A percentile compares a stretch with the other conserved stretches of the same genome.
Evolutionary conservation across 2,329 filamentous ascomycete genomes (phyloP).

Genomic region (Pseudogymnoascus sp.): DNA sequence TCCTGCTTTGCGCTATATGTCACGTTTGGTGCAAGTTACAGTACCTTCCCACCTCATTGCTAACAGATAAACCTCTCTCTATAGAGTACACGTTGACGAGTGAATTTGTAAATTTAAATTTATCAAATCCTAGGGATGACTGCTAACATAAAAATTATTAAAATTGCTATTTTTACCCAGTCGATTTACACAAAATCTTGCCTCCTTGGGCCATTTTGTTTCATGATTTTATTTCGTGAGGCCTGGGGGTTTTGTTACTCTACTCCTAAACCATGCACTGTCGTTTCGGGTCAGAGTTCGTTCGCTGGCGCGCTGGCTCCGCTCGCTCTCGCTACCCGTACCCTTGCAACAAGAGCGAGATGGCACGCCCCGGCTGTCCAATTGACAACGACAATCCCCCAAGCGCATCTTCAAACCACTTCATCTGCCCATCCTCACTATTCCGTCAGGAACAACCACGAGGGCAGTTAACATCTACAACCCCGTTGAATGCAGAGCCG

Average conservation of each 20-base stretch:
- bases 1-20: not conserved
- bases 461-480: conserved; percentile 3
- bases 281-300: conserved; percentile 8
- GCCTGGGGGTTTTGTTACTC: not conserved
- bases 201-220: not conserved
- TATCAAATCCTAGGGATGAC: not conserved
- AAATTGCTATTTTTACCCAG: not conserved
- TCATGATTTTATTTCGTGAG: conserved; percentile 1
- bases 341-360: conserved; percentile 7
- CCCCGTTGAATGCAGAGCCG: conserved; percentile 1
- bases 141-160: not conserved
- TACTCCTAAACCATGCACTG: not conserved
- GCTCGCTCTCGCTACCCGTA: conserved; percentile 3
- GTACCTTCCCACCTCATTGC: too few relatives aligned
- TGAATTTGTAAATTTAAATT: not conserved
- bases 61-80: too few relatives aligned
- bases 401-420: conserved; percentile 8
- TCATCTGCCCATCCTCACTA: conserved; percentile 8
- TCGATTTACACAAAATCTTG: not conserved
- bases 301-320: not conserved
- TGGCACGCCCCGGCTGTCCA: conserved; percentile 5
- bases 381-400: conserved; percentile 9
- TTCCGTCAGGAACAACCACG: conserved; percentile 4
- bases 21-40: not conserved
- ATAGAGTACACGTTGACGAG: not conserved